Evolutionary conservation across 2,329 filamentous ascomycete species (phyloP).

Genomic region (Aspergillus quadrilineatus): DNA sequence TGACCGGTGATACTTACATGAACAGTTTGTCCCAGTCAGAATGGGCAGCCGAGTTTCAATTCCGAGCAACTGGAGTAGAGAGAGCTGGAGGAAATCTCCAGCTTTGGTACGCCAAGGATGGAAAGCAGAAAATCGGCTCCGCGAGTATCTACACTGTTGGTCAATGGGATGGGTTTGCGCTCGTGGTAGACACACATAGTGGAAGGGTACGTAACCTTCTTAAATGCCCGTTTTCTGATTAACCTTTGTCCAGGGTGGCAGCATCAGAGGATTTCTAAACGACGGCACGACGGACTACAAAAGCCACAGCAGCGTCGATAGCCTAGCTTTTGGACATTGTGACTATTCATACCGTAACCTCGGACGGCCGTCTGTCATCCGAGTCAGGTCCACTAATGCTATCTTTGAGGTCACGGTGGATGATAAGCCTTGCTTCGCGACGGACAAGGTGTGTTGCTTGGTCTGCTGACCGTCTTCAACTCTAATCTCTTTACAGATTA

Average conservation of each 20-base stretch:
- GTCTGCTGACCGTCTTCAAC: not conserved
- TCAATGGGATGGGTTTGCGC: conserved; percentile 83
- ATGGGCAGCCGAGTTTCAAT: conserved; percentile 83
- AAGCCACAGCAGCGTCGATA: conserved; percentile 72
- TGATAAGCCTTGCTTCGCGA: conserved; percentile 78
- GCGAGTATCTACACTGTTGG: conserved; percentile 81
- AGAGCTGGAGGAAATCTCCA: conserved; percentile 85
- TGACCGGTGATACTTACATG: conserved; percentile 10
- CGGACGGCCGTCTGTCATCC: conserved; percentile 76
- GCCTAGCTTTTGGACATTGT: conserved; percentile 89
- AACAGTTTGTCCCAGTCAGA: conserved; percentile 54
- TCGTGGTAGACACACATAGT: conserved; percentile 82
- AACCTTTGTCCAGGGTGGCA: conserved; percentile 58
- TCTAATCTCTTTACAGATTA: conserved; percentile 52
- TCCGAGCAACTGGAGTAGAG: conserved; percentile 82
- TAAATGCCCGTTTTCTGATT: conserved; percentile 1
- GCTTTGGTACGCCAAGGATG: conserved; percentile 81
- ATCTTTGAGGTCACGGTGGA: conserved; percentile 79
- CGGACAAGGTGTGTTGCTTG: conserved; percentile 53
- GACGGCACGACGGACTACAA: conserved; percentile 81
- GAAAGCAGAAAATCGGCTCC: conserved; percentile 63
- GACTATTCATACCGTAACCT: conserved; percentile 88
- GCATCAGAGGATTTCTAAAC: conserved; percentile 88
- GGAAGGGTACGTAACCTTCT: conserved; percentile 52
- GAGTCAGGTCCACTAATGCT: conserved; percentile 65